Conservation (phyloP, 768 basidiomycete species). For the Sporobolomyces roseus region DNA sequence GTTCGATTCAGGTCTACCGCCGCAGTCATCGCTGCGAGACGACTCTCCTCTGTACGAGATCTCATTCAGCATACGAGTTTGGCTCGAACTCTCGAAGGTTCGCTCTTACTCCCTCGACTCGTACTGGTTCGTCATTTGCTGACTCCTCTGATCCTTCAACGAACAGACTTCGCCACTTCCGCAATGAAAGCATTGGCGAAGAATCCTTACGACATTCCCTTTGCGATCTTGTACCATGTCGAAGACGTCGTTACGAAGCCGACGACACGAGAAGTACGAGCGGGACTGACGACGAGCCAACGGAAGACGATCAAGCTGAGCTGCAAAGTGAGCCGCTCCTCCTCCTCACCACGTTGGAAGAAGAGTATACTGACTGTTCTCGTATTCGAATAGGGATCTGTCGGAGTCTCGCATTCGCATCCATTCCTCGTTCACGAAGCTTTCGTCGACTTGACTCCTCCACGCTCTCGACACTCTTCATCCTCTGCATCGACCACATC, state of each 20-base stretch:
- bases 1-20: too few relatives aligned
- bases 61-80: slow-evolving; percentile 25
- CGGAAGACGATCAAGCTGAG: slow-evolving; percentile 26
- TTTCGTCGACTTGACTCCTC: slow-evolving; percentile 20
- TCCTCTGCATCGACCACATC: slow-evolving; percentile 21
- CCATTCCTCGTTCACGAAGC: slow-evolving; percentile 30
- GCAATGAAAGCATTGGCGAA: slow-evolving; percentile 19
- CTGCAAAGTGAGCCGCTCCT: neutral
- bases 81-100: slow-evolving; percentile 28
- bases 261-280: slow-evolving; percentile 19
- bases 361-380: neutral
- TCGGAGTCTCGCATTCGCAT: slow-evolving; percentile 31
- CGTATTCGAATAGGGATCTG: slow-evolving; percentile 13
- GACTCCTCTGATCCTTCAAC: neutral
- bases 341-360: neutral
- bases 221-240: slow-evolving; percentile 31
- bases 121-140: too few relatives aligned
- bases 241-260: slow-evolving; percentile 12
- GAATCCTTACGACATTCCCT: slow-evolving; percentile 35
- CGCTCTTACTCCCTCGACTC: neutral
- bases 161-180: slow-evolving; percentile 20
- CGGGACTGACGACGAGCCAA: slow-evolving; percentile 8
- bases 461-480: slow-evolving; percentile 10
- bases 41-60: slow-evolving; percentile 23
- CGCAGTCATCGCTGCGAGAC: slow-evolving; percentile 22